phyloP scores from a whole-genome alignment of 208 protist species.

The Wallacemonas sp. region DNA sequence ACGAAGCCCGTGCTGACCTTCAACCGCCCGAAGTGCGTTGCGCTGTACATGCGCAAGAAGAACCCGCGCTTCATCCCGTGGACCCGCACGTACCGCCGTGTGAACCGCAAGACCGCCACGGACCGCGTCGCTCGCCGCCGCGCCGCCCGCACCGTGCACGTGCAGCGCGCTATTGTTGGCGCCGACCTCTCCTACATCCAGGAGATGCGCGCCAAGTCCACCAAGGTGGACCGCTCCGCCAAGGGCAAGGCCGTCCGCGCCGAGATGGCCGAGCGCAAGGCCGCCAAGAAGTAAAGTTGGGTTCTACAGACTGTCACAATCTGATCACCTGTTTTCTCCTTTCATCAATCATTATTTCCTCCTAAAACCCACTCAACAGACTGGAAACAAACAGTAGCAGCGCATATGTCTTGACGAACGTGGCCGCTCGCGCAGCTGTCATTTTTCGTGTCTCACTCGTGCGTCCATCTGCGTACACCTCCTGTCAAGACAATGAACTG shows the following conservation, averaged over 20 bases:
- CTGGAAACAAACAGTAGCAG: not conserved
- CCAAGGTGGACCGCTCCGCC: slow-evolving; percentile 85
- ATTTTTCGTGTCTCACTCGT: too few species aligned
- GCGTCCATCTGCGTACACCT: too few species aligned
- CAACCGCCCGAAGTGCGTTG: slow-evolving; percentile 88
- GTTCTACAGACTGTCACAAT: not conserved
- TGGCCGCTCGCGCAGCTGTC: too few species aligned
- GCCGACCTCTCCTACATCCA: slow-evolving; percentile 91
- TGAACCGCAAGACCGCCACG: slow-evolving; percentile 91
- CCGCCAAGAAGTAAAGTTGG: slow-evolving; percentile 90
- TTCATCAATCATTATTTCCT: not conserved
- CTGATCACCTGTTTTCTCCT: slow-evolving; percentile 24
- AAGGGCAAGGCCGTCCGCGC: slow-evolving; percentile 88
- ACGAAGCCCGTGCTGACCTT: slow-evolving; percentile 95
- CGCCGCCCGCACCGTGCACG: slow-evolving; percentile 71
- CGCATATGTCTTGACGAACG: not conserved
- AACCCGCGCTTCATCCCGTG: slow-evolving; percentile 93
- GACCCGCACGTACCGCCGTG: slow-evolving; percentile 93
- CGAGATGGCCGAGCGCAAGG: slow-evolving; percentile 90
- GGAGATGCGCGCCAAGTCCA: slow-evolving; percentile 72
- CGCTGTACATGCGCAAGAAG: slow-evolving; percentile 94
- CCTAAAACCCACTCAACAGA: not conserved
- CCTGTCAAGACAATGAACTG: too few species aligned
- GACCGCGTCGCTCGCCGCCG: slow-evolving; percentile 85
- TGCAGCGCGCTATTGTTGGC: slow-evolving; percentile 84